Base-by-base conservation (phyloP, 257 asterid species). In the Linderniella brevidens region DNA sequence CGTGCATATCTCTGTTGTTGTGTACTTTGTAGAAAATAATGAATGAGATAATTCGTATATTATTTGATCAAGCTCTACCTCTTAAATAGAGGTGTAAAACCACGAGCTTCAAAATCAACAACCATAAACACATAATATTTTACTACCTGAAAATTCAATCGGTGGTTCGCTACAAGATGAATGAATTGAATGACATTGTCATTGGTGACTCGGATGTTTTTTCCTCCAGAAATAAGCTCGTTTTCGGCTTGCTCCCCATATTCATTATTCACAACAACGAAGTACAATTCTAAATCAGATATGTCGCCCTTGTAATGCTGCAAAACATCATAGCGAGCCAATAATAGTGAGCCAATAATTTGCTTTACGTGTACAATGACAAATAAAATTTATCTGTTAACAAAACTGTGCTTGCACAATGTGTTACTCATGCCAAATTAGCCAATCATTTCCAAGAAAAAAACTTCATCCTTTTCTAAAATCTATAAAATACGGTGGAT, bases 201-300 rank as follows among this genome's bases (percentile, higher is more conserved):
- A 65, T 77, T 90, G 13, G 94, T 85, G 45, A 90, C 98, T 38
- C 79, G 82, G 32, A 41, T 57, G 71, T 68, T 75, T 70, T 75
- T 85, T 53, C 98, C 98, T 37, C 83, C 93, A 0, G 92, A 80
- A 67, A 81, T 77, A 59, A 90, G 76, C 65, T 90, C 98, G 53
- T 90, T 96, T 69, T 90, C 98, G 55, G 72, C 71, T 73, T 76
- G 93, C 85, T 85, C 93, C 52, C 98, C 98, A 59, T 90, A 90
- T 59, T 90, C 98, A 60, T 81, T 81, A 62, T 85, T 85, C 53
- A 73, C 65, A 56, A 90, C 79, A 43, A 85, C 96, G 58, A 90
- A 90, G 68, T 84, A 90, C 72, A 90, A 62, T 55, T 90, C 98
- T 55, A 85, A 70, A 60, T 68, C 78, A 4, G 98, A 76, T 43